phyloP scores from a whole-genome alignment of 2,329 filamentous ascomycete genomes.

The Colletotrichum liaoningense region DNA sequence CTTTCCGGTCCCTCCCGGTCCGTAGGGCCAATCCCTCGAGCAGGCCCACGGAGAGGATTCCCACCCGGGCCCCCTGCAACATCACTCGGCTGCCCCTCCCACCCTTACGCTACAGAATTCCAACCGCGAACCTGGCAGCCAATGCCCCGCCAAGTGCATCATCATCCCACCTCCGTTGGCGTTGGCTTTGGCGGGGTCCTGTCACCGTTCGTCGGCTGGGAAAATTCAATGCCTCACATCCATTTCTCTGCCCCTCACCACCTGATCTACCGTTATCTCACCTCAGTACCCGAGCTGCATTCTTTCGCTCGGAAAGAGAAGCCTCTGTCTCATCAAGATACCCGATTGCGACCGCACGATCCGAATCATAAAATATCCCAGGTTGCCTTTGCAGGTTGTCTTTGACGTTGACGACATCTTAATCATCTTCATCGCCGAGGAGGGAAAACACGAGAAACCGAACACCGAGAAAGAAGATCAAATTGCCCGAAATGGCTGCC shows the following conservation, averaged over 20 bases:
- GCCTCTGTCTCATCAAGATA: not conserved
- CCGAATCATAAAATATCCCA: not conserved
- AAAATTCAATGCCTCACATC: constrained; percentile 20
- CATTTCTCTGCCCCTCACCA: constrained; percentile 3
- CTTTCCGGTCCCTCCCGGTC: not conserved
- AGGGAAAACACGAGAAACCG: not conserved
- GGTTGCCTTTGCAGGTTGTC: not conserved
- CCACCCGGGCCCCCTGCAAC: constrained; percentile 2
- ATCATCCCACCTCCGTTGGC: constrained; percentile 31
- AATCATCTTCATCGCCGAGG: not conserved
- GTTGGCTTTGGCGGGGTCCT: constrained; percentile 24
- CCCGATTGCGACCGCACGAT: not conserved
- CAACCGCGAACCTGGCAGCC: constrained; percentile 18
- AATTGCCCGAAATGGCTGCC: constrained; percentile 17
- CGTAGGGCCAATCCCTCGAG: constrained; percentile 1
- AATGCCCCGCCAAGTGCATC: constrained; percentile 31
- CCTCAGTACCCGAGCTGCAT: constrained; percentile 20
- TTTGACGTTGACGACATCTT: not conserved
- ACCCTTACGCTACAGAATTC: not conserved
- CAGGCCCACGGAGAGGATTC: not conserved
- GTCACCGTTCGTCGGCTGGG: constrained; percentile 25
- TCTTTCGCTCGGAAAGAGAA: constrained; percentile 8
- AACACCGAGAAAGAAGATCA: not conserved
- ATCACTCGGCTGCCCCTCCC: not conserved
- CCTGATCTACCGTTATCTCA: constrained; percentile 20